phyloP scores from a whole-genome alignment of 2,329 filamentous ascomycete species.

The Talaromyces sp. region DNA sequence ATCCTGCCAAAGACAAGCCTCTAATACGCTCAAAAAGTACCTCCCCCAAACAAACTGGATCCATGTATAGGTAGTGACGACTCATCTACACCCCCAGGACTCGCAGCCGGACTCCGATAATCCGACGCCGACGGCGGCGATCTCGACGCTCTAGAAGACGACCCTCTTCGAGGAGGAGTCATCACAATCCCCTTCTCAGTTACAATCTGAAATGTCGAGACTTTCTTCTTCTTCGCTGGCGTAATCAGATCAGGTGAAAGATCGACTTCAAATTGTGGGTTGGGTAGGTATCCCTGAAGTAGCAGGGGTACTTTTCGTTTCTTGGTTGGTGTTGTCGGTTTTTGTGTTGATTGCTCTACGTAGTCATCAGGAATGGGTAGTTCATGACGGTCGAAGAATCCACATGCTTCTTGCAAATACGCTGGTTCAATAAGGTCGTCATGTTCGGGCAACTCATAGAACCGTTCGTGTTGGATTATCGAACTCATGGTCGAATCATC shows the following conservation, averaged over 20 bases:
- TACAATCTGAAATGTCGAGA: slow-evolving; percentile 16
- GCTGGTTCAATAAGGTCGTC: slow-evolving; percentile 26
- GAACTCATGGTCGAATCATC: slow-evolving; percentile 57
- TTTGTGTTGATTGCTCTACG: not conserved
- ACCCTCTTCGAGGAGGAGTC: slow-evolving; percentile 14
- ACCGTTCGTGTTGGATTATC: slow-evolving; percentile 57
- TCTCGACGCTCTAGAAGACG: slow-evolving; percentile 7
- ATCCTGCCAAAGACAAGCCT: not conserved
- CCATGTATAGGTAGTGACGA: not conserved
- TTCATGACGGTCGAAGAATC: slow-evolving; percentile 40
- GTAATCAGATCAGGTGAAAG: slow-evolving; percentile 13
- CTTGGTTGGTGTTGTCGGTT: slow-evolving; percentile 6
- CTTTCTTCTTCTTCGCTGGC: slow-evolving; percentile 20
- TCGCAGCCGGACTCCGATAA: not conserved
- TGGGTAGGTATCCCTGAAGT: not conserved
- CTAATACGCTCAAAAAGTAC: not conserved
- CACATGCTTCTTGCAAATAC: slow-evolving; percentile 28
- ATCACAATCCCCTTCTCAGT: slow-evolving; percentile 21
- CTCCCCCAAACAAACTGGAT: not conserved
- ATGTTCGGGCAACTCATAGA: slow-evolving; percentile 43
- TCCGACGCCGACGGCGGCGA: not conserved
- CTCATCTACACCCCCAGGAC: not conserved
- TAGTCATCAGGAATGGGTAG: slow-evolving; percentile 35
- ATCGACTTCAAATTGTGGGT: slow-evolving; percentile 18
- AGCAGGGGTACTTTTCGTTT: slow-evolving; percentile 9